Conservation (phyloP, 1,284 basidiomycete species). For the Inonotus obliquus region DNA sequence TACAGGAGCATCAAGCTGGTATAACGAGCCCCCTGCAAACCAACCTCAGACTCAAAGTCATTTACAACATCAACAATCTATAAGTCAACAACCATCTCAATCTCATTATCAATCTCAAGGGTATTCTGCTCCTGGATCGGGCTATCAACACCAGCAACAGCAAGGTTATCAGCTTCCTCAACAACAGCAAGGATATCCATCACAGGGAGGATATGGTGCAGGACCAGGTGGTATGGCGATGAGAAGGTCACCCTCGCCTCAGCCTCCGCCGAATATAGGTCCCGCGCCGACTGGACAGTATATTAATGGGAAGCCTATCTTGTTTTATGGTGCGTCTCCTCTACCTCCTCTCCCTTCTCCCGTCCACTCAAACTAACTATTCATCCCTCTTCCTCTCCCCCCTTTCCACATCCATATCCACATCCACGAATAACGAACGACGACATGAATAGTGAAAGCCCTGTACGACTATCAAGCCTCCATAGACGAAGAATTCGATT, state of each 20-base stretch:
- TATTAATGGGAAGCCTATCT: conserved; percentile 69
- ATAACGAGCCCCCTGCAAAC: not conserved
- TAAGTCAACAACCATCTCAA: not conserved
- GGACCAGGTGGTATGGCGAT: not conserved
- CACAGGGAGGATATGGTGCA: not conserved
- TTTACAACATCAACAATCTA: not conserved
- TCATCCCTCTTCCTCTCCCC: not conserved
- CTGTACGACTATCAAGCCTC: conserved; percentile 89
- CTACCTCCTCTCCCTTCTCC: conserved; percentile 18
- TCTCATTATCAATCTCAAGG: too few species aligned
- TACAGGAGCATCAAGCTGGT: conserved; percentile 5
- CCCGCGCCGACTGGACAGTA: conserved; percentile 60
- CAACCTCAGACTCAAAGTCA: not conserved
- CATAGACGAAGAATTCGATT: conserved; percentile 87
- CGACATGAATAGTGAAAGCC: conserved; percentile 83
- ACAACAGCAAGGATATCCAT: not conserved
- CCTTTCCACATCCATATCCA: not conserved
- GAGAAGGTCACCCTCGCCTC: conserved; percentile 11
- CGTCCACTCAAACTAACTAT: not conserved
- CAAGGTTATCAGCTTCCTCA: not conserved
- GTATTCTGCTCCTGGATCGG: too few species aligned
- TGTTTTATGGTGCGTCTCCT: conserved; percentile 70
- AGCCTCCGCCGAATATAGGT: conserved; percentile 16
- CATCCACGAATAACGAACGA: not conserved
- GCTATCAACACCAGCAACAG: not conserved